Conservation (phyloP, 1,284 basidiomycete species). For the Cronartium ribicola region DNA sequence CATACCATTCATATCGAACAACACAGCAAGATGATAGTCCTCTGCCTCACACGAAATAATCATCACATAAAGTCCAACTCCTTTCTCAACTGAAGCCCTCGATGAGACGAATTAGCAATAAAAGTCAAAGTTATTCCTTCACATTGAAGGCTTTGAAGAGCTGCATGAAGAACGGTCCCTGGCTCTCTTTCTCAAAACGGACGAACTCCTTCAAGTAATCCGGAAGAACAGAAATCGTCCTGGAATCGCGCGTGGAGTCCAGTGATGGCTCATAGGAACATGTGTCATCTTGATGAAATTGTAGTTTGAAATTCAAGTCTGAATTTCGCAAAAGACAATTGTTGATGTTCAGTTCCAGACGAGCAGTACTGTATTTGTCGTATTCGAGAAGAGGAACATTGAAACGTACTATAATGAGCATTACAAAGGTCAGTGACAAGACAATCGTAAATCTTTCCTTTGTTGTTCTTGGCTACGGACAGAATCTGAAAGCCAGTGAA, state of each 20-base stretch:
- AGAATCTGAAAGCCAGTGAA: constrained; percentile 36
- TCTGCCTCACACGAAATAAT: too few relatives aligned
- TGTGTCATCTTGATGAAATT: constrained; percentile 31
- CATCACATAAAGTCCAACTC: too few relatives aligned
- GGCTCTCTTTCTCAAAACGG: background rate
- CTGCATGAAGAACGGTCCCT: constrained; percentile 15
- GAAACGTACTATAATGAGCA: constrained; percentile 16
- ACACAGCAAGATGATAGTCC: too few relatives aligned
- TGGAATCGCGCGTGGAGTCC: constrained; percentile 23
- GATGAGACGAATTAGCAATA: too few relatives aligned
- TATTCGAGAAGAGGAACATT: background rate
- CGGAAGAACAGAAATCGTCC: constrained; percentile 22
- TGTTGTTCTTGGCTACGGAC: background rate
- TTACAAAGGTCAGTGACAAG: constrained; percentile 26
- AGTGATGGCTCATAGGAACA: constrained; percentile 23
- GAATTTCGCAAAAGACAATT: constrained; percentile 1
- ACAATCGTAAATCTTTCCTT: constrained; percentile 27
- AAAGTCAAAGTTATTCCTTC: too few relatives aligned
- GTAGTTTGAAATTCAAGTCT: constrained; percentile 39
- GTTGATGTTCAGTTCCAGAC: background rate
- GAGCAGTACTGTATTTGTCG: background rate
- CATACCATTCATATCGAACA: too few relatives aligned
- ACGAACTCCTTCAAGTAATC: constrained; percentile 8
- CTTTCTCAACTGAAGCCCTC: too few relatives aligned
- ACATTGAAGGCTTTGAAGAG: constrained; percentile 33